A percentile compares a stretch with the other conserved stretches of the same genome.
phyloP scores from a whole-genome alignment of 768 basidiomycete species.

The Kwoniella sp. region DNA sequence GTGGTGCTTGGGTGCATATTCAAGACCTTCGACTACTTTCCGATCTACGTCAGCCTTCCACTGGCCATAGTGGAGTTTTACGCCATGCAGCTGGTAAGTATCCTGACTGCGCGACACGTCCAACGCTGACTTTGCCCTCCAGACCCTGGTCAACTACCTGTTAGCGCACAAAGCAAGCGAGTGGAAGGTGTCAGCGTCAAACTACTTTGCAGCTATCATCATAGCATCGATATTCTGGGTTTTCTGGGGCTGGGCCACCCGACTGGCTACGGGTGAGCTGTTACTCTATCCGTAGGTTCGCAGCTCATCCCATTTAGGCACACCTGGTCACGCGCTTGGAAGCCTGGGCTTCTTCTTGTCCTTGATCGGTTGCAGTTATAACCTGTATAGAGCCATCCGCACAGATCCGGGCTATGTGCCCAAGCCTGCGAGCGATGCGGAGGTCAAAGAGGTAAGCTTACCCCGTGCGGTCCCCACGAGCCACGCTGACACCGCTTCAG shows the following conservation, averaged over 20 bases:
- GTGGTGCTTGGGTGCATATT: constrained; percentile 79
- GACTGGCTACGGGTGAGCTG: constrained; percentile 68
- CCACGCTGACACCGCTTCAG: constrained; percentile 50
- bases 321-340: constrained; percentile 67
- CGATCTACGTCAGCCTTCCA: constrained; percentile 83
- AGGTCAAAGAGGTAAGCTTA: constrained; percentile 72
- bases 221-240: constrained; percentile 81
- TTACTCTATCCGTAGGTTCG: too few relatives aligned
- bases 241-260: constrained; percentile 70
- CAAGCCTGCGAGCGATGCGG: constrained; percentile 71
- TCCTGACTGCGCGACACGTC: neutral
- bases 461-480: neutral
- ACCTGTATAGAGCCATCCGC: constrained; percentile 83
- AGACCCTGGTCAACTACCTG: constrained; percentile 26
- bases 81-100: constrained; percentile 83
- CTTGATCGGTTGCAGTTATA: constrained; percentile 71
- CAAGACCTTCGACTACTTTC: constrained; percentile 71
- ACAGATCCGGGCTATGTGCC: constrained; percentile 87
- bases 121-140: neutral
- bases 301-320: constrained; percentile 64
- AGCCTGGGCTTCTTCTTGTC: constrained; percentile 72
- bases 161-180: constrained; percentile 77
- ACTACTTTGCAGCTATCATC: constrained; percentile 92
- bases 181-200: constrained; percentile 76
- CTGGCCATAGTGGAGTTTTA: constrained; percentile 83